Evolutionary conservation across 345 rosid genomes (phyloP).

Genomic region (Nasturtium officinale): DNA sequence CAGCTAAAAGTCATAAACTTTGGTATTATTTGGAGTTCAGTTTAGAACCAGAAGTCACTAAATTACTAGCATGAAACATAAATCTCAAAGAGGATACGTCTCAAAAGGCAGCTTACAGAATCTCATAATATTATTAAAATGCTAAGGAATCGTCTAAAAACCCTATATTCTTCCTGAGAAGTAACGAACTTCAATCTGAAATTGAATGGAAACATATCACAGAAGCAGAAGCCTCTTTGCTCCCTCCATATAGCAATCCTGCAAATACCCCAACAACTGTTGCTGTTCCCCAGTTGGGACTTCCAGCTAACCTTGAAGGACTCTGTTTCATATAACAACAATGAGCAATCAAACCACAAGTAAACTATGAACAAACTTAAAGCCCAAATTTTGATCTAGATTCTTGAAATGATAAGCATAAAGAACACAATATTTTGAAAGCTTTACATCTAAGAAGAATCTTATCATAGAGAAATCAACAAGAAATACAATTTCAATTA

Average conservation of each 20-base stretch:
- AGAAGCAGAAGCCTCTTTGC: slow-evolving; percentile 95
- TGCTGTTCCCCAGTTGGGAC: slow-evolving; percentile 86
- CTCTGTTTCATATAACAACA: slow-evolving; percentile 46
- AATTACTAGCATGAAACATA: slow-evolving; percentile 1
- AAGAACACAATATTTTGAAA: background rate
- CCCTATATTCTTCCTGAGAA: slow-evolving; percentile 5
- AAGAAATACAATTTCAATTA: background rate
- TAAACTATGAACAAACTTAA: slow-evolving; percentile 20
- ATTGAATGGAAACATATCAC: slow-evolving; percentile 55
- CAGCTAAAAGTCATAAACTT: slow-evolving; percentile 10
- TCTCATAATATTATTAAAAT: background rate
- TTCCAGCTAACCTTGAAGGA: slow-evolving; percentile 63
- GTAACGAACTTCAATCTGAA: slow-evolving; percentile 1
- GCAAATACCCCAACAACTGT: slow-evolving; percentile 85
- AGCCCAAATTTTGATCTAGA: background rate
- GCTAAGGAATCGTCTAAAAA: background rate
- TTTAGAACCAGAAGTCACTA: background rate
- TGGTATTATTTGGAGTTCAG: background rate
- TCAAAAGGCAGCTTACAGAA: background rate
- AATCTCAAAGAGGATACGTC: background rate
- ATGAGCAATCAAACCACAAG: slow-evolving; percentile 8
- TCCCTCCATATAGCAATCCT: slow-evolving; percentile 90
- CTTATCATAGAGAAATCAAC: background rate
- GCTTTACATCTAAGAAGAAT: background rate
- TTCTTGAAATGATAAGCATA: background rate